phyloP scores from a whole-genome alignment of 2,329 filamentous ascomycete genomes.

The Phyllosticta ampelicida region DNA sequence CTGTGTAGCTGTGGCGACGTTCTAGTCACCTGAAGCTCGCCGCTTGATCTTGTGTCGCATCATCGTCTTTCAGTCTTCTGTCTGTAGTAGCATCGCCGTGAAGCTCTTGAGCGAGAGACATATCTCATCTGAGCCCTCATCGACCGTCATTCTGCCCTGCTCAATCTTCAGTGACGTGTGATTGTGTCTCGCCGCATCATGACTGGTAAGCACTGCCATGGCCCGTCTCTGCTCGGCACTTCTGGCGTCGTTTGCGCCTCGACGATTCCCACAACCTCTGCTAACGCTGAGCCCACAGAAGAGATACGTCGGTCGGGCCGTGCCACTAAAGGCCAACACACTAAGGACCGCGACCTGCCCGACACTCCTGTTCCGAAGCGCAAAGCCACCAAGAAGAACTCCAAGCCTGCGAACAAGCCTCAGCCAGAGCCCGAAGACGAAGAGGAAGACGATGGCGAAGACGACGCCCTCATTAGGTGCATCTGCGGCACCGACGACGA shows the following conservation, averaged over 20 bases:
- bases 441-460: slow-evolving; percentile 36
- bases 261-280: slow-evolving; percentile 10
- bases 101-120: slow-evolving; percentile 18
- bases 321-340: slow-evolving; percentile 93
- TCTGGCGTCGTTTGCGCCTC: neutral
- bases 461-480: slow-evolving; percentile 76
- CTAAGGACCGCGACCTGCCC: slow-evolving; percentile 62
- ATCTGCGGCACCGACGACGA: slow-evolving; percentile 84
- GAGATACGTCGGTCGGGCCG: slow-evolving; percentile 91
- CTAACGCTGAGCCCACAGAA: slow-evolving; percentile 37
- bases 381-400: slow-evolving; percentile 35
- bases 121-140: slow-evolving; percentile 8
- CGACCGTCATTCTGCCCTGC: slow-evolving; percentile 1
- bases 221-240: slow-evolving; percentile 3
- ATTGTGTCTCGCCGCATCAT: slow-evolving; percentile 29
- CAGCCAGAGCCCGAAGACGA: slow-evolving; percentile 34
- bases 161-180: slow-evolving; percentile 9
- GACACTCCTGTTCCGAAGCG: slow-evolving; percentile 31
- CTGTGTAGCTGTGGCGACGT: slow-evolving; percentile 4
- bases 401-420: slow-evolving; percentile 34
- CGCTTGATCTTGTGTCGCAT: slow-evolving; percentile 2
- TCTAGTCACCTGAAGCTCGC: slow-evolving; percentile 1
- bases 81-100: slow-evolving; percentile 16
- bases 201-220: slow-evolving; percentile 47
- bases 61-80: slow-evolving; percentile 3